phyloP scores from a whole-genome alignment of 139 green algal genomes.

The Zygnema cylindricum region DNA sequence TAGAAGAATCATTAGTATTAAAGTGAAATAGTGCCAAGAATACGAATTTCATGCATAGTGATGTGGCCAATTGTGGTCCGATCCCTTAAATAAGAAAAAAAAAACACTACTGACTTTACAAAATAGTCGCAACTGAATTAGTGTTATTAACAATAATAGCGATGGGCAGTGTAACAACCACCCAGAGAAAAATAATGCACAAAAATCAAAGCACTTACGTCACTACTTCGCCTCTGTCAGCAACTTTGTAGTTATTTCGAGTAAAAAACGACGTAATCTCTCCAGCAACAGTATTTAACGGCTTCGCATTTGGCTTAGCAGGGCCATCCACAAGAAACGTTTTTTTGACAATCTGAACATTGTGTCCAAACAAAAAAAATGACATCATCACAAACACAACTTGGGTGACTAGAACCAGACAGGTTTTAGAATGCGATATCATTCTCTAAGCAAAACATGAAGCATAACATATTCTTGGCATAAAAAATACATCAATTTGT shows the following conservation, averaged over 20 bases:
- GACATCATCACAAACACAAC: not conserved
- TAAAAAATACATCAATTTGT: too few relatives aligned
- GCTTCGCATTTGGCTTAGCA: slow-evolving; percentile 41
- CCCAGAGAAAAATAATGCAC: too few relatives aligned
- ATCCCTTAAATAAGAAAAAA: too few relatives aligned
- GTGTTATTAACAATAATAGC: too few relatives aligned
- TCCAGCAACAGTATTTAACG: slow-evolving; percentile 56
- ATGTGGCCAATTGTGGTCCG: too few relatives aligned
- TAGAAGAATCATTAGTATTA: too few relatives aligned
- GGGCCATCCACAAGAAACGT: slow-evolving; percentile 65
- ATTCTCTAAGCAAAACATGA: not conserved
- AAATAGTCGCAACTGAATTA: too few relatives aligned
- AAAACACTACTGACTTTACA: too few relatives aligned
- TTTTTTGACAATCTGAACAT: slow-evolving; percentile 63
- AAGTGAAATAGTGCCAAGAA: too few relatives aligned
- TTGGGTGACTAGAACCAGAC: not conserved
- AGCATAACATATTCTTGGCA: too few relatives aligned
- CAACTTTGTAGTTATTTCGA: slow-evolving; percentile 68
- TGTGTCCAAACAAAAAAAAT: not conserved
- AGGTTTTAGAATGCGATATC: not conserved
- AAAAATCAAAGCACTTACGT: slow-evolving; percentile 59
- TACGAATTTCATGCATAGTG: too few relatives aligned
- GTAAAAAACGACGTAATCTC: slow-evolving; percentile 64
- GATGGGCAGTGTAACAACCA: too few relatives aligned
- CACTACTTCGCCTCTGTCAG: slow-evolving; percentile 64